Conservation (phyloP, 371 early-diverging fungal genomes). For the Dipsacomyces acuminosporus region DNA sequence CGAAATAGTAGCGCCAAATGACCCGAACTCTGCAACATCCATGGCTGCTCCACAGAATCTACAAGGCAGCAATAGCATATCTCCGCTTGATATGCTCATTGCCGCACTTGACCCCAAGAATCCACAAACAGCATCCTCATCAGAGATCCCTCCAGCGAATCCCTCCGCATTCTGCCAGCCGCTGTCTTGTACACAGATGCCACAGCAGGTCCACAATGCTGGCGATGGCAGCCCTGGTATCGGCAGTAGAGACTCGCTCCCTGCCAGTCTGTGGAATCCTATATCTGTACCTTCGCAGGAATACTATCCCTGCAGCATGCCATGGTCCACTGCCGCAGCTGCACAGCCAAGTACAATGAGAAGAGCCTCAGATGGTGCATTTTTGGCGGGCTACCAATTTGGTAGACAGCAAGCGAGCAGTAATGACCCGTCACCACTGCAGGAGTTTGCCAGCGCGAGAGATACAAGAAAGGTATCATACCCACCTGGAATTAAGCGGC, state of each 20-base stretch:
- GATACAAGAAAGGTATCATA: conserved; percentile 13
- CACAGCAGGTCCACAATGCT: too few relatives aligned
- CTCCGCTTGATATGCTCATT: conserved; percentile 40
- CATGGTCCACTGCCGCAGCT: conserved; percentile 5
- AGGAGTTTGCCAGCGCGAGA: not conserved
- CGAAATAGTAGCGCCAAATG: not conserved
- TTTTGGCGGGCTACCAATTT: conserved; percentile 15
- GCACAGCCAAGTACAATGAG: not conserved
- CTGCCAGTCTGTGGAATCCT: not conserved
- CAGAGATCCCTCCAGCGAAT: not conserved
- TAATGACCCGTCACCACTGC: not conserved
- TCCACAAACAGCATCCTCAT: not conserved
- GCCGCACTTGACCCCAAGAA: conserved; percentile 31
- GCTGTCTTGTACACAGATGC: too few relatives aligned
- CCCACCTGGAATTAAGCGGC: conserved; percentile 35
- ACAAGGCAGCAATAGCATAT: conserved; percentile 17
- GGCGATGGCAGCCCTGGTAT: too few relatives aligned
- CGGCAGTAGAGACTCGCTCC: not conserved
- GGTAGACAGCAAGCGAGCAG: conserved; percentile 12
- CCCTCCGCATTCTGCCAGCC: too few relatives aligned
- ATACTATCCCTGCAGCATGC: not conserved
- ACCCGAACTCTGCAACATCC: conserved; percentile 1
- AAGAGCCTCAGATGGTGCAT: conserved; percentile 13
- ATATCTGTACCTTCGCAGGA: not conserved
- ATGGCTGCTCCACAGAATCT: conserved; percentile 31